A percentile compares a stretch with the other conserved stretches of the same genome.
phyloP scores from a whole-genome alignment of 257 asterid genomes.

The Ocimum tenuiflorum region DNA sequence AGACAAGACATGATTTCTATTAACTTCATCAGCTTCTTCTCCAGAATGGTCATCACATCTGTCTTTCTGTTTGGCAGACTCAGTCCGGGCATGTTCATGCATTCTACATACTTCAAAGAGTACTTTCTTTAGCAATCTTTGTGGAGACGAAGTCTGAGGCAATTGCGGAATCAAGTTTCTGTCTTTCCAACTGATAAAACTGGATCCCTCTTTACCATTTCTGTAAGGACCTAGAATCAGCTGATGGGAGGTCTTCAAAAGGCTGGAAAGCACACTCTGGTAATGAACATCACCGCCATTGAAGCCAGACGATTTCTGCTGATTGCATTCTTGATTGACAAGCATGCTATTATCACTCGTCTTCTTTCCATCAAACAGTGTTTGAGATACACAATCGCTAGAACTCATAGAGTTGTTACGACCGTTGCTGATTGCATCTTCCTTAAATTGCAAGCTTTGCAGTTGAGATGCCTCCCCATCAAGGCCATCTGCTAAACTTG shows the following conservation, averaged over 20 bases:
- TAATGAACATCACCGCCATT: constrained; percentile 51
- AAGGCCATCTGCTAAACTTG: constrained; percentile 35
- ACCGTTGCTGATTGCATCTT: constrained; percentile 45
- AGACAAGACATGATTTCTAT: constrained; percentile 52
- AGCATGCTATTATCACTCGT: not conserved
- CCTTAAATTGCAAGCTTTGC: constrained; percentile 47
- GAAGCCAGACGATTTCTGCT: constrained; percentile 30
- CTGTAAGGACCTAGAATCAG: constrained; percentile 57
- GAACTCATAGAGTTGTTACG: constrained; percentile 43
- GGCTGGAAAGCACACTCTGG: constrained; percentile 56
- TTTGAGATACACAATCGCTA: constrained; percentile 65
- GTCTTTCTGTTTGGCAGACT: constrained; percentile 28
- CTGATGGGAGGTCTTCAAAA: constrained; percentile 69
- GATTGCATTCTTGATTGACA: constrained; percentile 35
- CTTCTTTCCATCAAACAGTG: constrained; percentile 25
- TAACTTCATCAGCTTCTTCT: constrained; percentile 43
- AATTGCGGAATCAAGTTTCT: constrained; percentile 7
- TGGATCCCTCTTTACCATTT: constrained; percentile 45
- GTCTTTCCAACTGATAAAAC: constrained; percentile 62
- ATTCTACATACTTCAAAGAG: constrained; percentile 54
- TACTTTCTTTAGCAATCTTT: constrained; percentile 58
- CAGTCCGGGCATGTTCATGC: constrained; percentile 36
- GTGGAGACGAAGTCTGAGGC: constrained; percentile 32
- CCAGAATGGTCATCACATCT: constrained; percentile 31
- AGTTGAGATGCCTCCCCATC: constrained; percentile 46